Evolutionary conservation across 768 basidiomycete species (phyloP).

Genomic region (Leccinum subgranulosum): DNA sequence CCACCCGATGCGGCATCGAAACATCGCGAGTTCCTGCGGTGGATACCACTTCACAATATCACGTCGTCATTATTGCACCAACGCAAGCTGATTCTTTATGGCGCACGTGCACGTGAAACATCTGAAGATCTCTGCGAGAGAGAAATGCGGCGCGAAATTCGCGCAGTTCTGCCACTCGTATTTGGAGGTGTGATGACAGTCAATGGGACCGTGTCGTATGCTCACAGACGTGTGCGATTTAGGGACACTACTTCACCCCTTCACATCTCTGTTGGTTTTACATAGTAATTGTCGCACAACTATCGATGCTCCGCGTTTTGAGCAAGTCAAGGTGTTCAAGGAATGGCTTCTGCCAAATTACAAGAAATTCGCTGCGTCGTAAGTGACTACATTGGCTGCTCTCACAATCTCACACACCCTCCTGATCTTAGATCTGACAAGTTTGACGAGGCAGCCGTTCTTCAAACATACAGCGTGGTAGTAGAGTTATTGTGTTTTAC

Average conservation of each 20-base stretch:
- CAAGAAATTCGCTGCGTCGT: constrained; percentile 53
- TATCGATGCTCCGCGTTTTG: constrained; percentile 60
- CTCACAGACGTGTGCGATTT: constrained; percentile 11
- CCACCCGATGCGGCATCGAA: constrained; percentile 41
- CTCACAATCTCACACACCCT: background rate
- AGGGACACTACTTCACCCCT: constrained; percentile 32
- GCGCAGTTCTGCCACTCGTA: constrained; percentile 58
- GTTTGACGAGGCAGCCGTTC: constrained; percentile 35
- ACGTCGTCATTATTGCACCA: constrained; percentile 62
- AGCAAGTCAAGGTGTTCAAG: constrained; percentile 67
- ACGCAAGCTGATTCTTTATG: constrained; percentile 66
- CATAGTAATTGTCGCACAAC: constrained; percentile 44
- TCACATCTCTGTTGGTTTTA: constrained; percentile 39
- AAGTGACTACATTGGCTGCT: constrained; percentile 5
- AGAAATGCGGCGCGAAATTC: constrained; percentile 68
- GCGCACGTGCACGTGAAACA: constrained; percentile 62
- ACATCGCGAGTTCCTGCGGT: constrained; percentile 66
- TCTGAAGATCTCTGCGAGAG: constrained; percentile 70
- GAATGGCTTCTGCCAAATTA: constrained; percentile 76
- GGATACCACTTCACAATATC: constrained; percentile 66
- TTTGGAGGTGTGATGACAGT: constrained; percentile 52
- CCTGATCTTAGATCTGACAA: constrained; percentile 25
- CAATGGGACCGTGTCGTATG: background rate
- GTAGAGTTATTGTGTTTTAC: constrained; percentile 59
- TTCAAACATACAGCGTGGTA: constrained; percentile 54